A percentile compares a stretch with the other conserved stretches of the same genome.
Conservation (phyloP, 495 filamentous ascomycete species). For the Thermothielavioides terrestris region DNA sequence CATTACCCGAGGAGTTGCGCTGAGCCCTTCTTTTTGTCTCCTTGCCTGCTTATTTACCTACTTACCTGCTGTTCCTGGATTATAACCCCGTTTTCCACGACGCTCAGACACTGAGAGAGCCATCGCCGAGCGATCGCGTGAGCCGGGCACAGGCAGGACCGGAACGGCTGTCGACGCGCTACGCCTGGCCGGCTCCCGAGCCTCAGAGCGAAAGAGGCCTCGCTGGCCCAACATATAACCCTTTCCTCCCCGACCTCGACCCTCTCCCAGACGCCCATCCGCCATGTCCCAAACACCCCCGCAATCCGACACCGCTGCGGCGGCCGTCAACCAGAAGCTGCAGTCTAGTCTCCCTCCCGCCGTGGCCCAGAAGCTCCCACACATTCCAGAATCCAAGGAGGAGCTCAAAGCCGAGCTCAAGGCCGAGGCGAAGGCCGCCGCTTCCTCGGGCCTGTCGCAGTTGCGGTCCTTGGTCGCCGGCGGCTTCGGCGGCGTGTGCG, state of each 20-base stretch:
- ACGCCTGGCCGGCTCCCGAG: no score
- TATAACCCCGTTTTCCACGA: no score
- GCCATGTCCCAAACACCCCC: not conserved
- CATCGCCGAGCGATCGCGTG: no score
- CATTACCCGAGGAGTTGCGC: no score
- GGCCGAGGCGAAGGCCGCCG: conserved; percentile 39
- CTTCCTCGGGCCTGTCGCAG: conserved; percentile 37
- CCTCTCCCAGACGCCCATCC: not conserved
- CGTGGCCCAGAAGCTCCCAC: conserved; percentile 39
- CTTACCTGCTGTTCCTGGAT: no score
- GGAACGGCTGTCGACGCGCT: no score
- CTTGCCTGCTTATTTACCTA: no score
- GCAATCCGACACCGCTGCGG: not conserved
- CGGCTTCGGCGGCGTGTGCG: conserved; percentile 87
- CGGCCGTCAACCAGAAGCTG: conserved; percentile 2
- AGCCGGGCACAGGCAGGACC: no score
- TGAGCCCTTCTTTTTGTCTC: no score
- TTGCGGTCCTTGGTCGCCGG: conserved; percentile 80
- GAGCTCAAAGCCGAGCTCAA: conserved; percentile 44
- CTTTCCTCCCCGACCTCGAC: not conserved
- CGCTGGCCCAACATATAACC: no score
- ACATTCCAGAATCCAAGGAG: conserved; percentile 44
- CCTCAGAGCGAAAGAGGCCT: no score
- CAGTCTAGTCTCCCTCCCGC: conserved; percentile 29
- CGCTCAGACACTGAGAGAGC: no score